phyloP scores from a whole-genome alignment of 208 protist species.

The Leishmania turanica region DNA sequence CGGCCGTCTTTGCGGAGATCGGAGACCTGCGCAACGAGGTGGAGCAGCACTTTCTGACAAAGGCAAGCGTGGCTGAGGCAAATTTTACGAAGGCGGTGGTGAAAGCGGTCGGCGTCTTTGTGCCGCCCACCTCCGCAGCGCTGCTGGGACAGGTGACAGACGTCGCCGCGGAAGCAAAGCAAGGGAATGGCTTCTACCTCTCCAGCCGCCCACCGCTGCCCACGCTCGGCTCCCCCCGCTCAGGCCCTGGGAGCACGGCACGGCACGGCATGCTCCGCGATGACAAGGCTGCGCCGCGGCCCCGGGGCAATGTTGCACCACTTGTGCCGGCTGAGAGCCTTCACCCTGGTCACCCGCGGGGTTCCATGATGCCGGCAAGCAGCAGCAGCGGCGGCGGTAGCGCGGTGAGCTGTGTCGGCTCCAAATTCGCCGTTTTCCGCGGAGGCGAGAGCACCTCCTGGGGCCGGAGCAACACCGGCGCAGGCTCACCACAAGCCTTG shows the following conservation, averaged over 20 bases:
- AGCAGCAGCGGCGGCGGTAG: not conserved
- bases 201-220: conserved; percentile 21
- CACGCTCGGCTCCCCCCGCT: conserved; percentile 7
- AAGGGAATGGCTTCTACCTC: conserved; percentile 21
- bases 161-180: not conserved
- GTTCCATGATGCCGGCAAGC: not conserved
- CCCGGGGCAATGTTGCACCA: conserved; percentile 11
- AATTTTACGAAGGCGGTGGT: conserved; percentile 42
- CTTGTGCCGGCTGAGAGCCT: conserved; percentile 16
- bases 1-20: conserved; percentile 54
- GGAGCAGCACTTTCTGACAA: conserved; percentile 46
- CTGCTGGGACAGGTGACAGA: not conserved
- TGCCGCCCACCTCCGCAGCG: not conserved
- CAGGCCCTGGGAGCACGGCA: not conserved
- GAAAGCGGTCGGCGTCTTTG: conserved; percentile 18
- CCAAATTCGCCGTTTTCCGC: not conserved
- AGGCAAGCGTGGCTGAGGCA: conserved; percentile 34
- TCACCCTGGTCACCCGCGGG: not conserved
- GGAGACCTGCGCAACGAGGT: conserved; percentile 41
- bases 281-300: not conserved
- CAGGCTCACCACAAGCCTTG: not conserved
- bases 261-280: not conserved
- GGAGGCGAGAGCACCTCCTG: not conserved
- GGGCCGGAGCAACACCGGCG: not conserved
- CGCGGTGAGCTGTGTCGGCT: not conserved